Percentiles rank a stretch among this genome's conserved stretches.
phyloP scores from a whole-genome alignment of 768 basidiomycete genomes.

The Tricholoma furcatifolium region DNA sequence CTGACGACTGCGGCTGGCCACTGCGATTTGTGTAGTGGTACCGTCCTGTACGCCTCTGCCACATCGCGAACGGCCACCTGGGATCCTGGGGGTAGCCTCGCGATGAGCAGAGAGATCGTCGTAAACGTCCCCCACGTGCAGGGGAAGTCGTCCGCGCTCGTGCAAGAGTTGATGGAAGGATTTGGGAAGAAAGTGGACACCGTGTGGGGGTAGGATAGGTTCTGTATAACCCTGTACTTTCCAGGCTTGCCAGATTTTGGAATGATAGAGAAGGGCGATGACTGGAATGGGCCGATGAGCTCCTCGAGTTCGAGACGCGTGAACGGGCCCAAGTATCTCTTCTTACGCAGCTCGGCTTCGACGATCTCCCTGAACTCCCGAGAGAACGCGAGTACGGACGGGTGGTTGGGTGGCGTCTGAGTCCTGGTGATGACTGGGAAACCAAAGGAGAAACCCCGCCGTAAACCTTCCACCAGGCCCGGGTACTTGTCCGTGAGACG shows the following conservation, averaged over 20 bases:
- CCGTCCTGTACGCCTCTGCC: conserved; percentile 12
- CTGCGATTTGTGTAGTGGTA: conserved; percentile 2
- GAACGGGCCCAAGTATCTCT: conserved; percentile 20
- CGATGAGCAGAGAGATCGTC: conserved; percentile 2
- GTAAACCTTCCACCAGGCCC: conserved; percentile 11
- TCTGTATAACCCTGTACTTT: conserved; percentile 27
- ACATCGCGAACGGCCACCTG: too few species aligned
- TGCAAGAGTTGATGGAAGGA: conserved; percentile 21
- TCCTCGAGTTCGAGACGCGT: conserved; percentile 12
- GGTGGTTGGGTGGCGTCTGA: conserved; percentile 18
- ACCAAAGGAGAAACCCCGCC: conserved; percentile 19
- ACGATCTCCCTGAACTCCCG: conserved; percentile 9
- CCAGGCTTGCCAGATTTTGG: too few species aligned
- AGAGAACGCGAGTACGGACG: conserved; percentile 1
- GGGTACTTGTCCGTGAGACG: conserved; percentile 16
- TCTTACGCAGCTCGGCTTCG: conserved; percentile 7
- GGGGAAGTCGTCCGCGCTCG: conserved; percentile 23
- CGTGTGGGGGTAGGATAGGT: conserved; percentile 26
- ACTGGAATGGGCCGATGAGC: too few species aligned
- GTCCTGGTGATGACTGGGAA: conserved; percentile 15
- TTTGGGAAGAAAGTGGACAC: background rate
- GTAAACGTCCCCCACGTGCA: too few species aligned
- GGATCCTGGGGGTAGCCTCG: too few species aligned
- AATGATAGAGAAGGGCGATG: too few species aligned
- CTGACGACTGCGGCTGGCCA: conserved; percentile 12